Base-by-base conservation (phyloP, 495 filamentous ascomycete species). In the Lophiotrema nucula region DNA sequence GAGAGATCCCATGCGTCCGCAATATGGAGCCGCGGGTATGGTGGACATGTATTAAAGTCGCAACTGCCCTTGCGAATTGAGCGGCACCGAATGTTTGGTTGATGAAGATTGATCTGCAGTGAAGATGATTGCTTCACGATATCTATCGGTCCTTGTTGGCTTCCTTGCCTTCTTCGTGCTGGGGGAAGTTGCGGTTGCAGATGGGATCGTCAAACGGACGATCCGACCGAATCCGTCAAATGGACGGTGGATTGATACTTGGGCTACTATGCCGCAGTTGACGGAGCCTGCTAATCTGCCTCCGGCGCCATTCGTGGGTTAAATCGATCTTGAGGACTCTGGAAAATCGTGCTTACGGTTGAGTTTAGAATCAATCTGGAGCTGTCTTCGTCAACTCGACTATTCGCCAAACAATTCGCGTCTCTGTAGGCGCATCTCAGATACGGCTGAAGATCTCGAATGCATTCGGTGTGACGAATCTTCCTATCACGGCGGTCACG, bases 381-480 rank as follows among this genome's bases (percentile, higher is more conserved):
- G 47, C 64, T 35, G 64, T 75, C 44, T 77, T 79, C 62, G 23
- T 48, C 26, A 82, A 86, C 52, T 77, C 82, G 16, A 88, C 86
- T 1, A 73, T 88, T 48, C 82, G 86, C 10, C 85, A 88, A 67
- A 89, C 85, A 0, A 63, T 88, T 2, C 79, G 83, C 45, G 65
- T 85, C 26, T 80, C 82, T 2, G 72, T 87, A 19, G 77, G 74
- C 3, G 73, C 77, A 5, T 66, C 77, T 21, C 76, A 77, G 19
- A 73, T 88, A 48, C 81, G 86, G 16, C 66, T 90, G 25, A 80
- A 82, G 44, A 74, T 89, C 39, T 85, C 81, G 49, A 90, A 90
- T 70, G 79, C 80, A 2, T 88, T 89, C 49, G 86, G 86, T 10
- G 66, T 72, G 8, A 81, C 74, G 46, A 76, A 83, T 65, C 70